These are phyloP conservation scores for Podaxis carcinomalis DNA, from an alignment of 768 basidiomycete species.

Conservation along the genomic window DNA sequence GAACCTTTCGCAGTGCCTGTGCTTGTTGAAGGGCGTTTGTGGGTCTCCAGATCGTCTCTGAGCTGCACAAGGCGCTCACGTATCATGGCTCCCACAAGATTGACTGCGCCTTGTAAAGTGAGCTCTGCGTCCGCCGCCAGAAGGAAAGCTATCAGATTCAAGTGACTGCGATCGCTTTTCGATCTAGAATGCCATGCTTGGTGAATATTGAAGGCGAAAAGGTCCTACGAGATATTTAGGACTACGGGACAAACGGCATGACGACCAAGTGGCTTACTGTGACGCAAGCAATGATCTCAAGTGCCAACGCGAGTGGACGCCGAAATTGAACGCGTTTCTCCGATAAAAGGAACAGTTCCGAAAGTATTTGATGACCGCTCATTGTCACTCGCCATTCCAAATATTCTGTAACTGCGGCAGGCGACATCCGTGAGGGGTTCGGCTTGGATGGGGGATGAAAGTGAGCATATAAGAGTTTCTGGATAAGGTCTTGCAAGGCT, in stretches of 20 bases:
- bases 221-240: not conserved
- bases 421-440: not conserved
- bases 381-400: not conserved
- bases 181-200: slow-evolving; percentile 7
- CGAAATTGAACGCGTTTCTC: not conserved
- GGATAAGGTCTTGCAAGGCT: not conserved
- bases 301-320: not conserved
- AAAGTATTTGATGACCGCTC: not conserved
- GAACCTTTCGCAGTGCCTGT: not conserved
- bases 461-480: not conserved
- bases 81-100: not conserved
- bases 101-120: slow-evolving; percentile 4
- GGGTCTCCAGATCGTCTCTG: not conserved
- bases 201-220: slow-evolving; percentile 10
- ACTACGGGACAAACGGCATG: not conserved
- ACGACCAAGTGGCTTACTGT: not conserved
- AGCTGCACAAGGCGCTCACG: not conserved
- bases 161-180: not conserved
- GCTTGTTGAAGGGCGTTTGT: too few relatives aligned
- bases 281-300: slow-evolving; percentile 3
- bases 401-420: not conserved
- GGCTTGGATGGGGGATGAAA: not conserved
- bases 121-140: not conserved
- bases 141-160: slow-evolving; percentile 3
- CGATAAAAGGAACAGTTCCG: not conserved